These are phyloP conservation scores for Aspergillus hortae DNA, from an alignment of 2,329 filamentous ascomycete genomes.

Conservation along the genomic window DNA sequence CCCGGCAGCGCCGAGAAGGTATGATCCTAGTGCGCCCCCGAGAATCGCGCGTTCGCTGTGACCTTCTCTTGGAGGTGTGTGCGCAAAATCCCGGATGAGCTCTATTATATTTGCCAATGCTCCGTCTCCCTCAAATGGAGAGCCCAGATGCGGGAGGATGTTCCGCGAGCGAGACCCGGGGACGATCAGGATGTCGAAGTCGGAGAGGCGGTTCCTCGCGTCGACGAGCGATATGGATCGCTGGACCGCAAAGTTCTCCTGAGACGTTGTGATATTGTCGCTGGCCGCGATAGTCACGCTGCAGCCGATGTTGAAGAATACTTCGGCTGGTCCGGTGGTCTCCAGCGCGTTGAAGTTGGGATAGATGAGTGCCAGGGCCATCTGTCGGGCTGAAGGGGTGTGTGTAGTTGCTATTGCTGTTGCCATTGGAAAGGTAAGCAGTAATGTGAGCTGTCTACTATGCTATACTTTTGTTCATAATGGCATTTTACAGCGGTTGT, in stretches of 20 bases:
- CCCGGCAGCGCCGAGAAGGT: background rate
- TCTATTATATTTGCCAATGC: background rate
- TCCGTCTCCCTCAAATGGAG: background rate
- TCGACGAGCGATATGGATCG: background rate
- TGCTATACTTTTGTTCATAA: no score
- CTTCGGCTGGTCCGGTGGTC: background rate
- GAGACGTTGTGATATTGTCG: background rate
- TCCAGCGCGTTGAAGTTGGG: slow-evolving; percentile 3
- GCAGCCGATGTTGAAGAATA: slow-evolving; percentile 1
- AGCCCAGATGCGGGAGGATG: background rate
- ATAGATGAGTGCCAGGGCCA: slow-evolving; percentile 2
- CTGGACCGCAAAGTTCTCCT: background rate
- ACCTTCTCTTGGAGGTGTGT: background rate
- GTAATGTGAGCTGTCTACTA: no score
- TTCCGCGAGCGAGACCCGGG: background rate
- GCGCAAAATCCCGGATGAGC: background rate
- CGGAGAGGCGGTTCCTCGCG: background rate
- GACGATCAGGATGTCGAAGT: slow-evolving; percentile 1
- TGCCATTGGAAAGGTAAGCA: no score
- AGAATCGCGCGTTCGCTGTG: background rate
- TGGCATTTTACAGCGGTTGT: background rate
- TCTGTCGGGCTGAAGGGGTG: no score
- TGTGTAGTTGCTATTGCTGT: no score
- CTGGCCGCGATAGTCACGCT: background rate
- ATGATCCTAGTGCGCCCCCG: background rate